Evolutionary conservation across 192 early-diverging fungal species (phyloP).

Genomic region (Rhizoclosmatium sp.): DNA sequence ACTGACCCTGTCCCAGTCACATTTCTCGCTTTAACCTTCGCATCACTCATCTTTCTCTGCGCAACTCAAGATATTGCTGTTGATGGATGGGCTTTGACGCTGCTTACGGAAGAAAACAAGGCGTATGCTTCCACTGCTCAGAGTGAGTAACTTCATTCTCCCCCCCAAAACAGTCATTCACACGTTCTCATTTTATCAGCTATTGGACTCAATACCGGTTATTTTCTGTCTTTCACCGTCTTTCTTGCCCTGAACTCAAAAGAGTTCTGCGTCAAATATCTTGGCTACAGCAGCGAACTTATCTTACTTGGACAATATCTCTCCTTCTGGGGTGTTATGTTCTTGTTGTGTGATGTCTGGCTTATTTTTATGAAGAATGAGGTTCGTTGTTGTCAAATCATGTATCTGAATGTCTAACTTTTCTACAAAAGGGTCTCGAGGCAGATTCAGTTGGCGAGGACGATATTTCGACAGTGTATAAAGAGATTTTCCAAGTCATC

Average conservation of each 20-base stretch:
- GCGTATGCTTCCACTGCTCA: conserved; percentile 94
- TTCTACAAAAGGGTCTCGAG: conserved; percentile 22
- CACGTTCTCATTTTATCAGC: conserved; percentile 39
- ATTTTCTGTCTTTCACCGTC: conserved; percentile 95
- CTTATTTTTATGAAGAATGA: conserved; percentile 83
- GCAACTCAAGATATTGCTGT: conserved; percentile 90
- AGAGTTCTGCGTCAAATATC: conserved; percentile 93
- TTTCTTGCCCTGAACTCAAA: conserved; percentile 95
- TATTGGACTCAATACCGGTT: conserved; percentile 94
- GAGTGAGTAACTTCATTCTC: conserved; percentile 41
- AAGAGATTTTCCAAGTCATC: conserved; percentile 89
- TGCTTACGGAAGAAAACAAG: conserved; percentile 90
- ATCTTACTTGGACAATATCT: conserved; percentile 87
- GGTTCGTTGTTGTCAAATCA: conserved; percentile 22
- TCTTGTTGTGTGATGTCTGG: conserved; percentile 85
- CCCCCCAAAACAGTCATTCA: not conserved
- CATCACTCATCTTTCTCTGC: conserved; percentile 88
- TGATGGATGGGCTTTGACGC: conserved; percentile 91
- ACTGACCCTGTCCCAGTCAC: conserved; percentile 66
- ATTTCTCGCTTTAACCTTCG: conserved; percentile 78
- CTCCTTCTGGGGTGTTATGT: conserved; percentile 92
- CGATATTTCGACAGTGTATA: conserved; percentile 66
- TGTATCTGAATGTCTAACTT: conserved; percentile 4
- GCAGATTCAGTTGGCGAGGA: conserved; percentile 34
- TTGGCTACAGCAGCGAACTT: conserved; percentile 75